Conservation (phyloP, 1,284 basidiomycete species). For the Marasmius sp. region DNA sequence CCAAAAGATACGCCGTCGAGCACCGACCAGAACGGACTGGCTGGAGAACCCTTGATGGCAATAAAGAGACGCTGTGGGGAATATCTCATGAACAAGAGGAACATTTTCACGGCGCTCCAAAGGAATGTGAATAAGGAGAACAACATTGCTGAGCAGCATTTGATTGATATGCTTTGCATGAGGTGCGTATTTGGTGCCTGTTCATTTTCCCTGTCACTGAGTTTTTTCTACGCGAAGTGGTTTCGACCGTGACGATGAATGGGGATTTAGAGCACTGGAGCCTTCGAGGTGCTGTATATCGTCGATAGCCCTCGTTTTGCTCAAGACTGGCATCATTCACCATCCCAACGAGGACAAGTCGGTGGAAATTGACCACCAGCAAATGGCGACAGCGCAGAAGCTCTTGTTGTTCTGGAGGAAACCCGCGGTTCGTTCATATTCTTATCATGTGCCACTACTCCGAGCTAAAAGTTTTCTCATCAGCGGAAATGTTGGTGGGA, state of each 20-base stretch:
- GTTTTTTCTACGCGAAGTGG: slow-evolving; percentile 55
- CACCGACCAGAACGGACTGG: slow-evolving; percentile 77
- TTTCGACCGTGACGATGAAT: slow-evolving; percentile 93
- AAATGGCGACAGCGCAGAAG: slow-evolving; percentile 98
- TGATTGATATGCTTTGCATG: slow-evolving; percentile 99
- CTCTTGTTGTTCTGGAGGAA: slow-evolving; percentile 98
- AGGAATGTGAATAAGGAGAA: slow-evolving; percentile 99
- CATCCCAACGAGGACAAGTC: slow-evolving; percentile 61
- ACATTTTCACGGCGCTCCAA: slow-evolving; percentile 97
- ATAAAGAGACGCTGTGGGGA: slow-evolving; percentile 85
- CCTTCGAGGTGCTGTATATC: slow-evolving; percentile 96
- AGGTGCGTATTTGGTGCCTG: slow-evolving; percentile 57
- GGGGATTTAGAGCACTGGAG: slow-evolving; percentile 96
- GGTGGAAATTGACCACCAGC: slow-evolving; percentile 83
- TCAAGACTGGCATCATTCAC: slow-evolving; percentile 96
- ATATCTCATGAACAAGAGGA: slow-evolving; percentile 84
- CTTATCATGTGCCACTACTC: slow-evolving; percentile 1
- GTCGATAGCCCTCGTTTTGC: slow-evolving; percentile 93
- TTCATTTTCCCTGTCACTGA: slow-evolving; percentile 1
- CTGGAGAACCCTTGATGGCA: slow-evolving; percentile 73
- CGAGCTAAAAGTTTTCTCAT: slow-evolving; percentile 7
- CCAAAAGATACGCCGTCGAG: slow-evolving; percentile 62
- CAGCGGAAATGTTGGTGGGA: slow-evolving; percentile 99
- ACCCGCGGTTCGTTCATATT: slow-evolving; percentile 75
- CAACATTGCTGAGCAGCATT: slow-evolving; percentile 97